A percentile compares a stretch with the other conserved stretches of the same genome.
Evolutionary conservation across 805 yeast genomes (phyloP).

Genomic region (Starmerella riodocensis): DNA sequence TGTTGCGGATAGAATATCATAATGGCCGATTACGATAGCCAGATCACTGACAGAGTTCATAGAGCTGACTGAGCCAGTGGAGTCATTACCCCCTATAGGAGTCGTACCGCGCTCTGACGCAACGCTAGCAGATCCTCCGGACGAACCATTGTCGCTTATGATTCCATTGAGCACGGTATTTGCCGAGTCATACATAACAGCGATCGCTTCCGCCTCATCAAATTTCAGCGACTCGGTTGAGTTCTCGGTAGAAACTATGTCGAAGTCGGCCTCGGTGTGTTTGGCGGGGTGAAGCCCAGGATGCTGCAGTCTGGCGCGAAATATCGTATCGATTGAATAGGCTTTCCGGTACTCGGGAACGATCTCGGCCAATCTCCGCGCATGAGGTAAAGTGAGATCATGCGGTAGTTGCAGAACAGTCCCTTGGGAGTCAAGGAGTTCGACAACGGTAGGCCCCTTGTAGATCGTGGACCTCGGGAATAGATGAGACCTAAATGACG

Average conservation of each 20-base stretch:
- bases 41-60: conserved; percentile 47
- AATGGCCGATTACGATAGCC: conserved; percentile 60
- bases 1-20: conserved; percentile 60
- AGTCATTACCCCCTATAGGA: no score
- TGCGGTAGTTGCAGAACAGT: conserved; percentile 78
- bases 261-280: conserved; percentile 77
- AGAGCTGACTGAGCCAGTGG: no score
- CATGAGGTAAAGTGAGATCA: conserved; percentile 81
- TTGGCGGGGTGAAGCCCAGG: conserved; percentile 50
- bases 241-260: conserved; percentile 42
- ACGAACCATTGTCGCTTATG: no score
- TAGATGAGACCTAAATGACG: conserved; percentile 43
- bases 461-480: conserved; percentile 73
- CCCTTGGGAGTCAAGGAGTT: conserved; percentile 74
- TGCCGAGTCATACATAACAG: conserved; percentile 65
- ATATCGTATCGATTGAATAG: conserved; percentile 69
- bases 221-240: conserved; percentile 30
- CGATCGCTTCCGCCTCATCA: conserved; percentile 80
- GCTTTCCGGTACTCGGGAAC: conserved; percentile 43
- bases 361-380: conserved; percentile 63
- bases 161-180: conserved; percentile 31
- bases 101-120: no score
- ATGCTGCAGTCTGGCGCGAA: conserved; percentile 31
- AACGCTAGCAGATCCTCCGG: no score
- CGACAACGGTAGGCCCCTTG: conserved; percentile 54